Conservation (phyloP, 2,329 filamentous ascomycete genomes). For the Cytospora piceae region DNA sequence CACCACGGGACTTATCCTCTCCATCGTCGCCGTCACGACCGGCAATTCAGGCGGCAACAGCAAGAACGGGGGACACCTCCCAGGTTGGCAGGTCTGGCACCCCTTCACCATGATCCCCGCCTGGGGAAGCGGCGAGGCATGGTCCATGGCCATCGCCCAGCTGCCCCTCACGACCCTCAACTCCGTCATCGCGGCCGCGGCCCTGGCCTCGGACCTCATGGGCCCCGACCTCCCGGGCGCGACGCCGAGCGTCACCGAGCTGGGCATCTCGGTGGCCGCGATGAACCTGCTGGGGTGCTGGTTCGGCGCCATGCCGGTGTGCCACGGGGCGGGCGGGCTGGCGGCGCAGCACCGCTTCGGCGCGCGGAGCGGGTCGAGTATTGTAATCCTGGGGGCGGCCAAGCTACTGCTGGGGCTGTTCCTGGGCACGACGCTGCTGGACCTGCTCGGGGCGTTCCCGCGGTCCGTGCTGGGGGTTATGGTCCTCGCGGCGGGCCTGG, state of each 20-base stretch:
- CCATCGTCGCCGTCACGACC: slow-evolving; percentile 47
- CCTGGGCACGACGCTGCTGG: slow-evolving; percentile 74
- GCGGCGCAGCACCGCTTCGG: slow-evolving; percentile 93
- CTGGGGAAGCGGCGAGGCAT: slow-evolving; percentile 44
- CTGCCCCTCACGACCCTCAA: slow-evolving; percentile 91
- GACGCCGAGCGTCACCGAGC: slow-evolving; percentile 71
- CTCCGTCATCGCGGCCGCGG: slow-evolving; percentile 85
- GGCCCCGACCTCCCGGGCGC: slow-evolving; percentile 57
- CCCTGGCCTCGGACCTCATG: slow-evolving; percentile 77
- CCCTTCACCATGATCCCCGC: slow-evolving; percentile 54
- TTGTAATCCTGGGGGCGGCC: slow-evolving; percentile 75
- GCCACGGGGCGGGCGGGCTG: slow-evolving; percentile 88
- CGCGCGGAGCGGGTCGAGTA: slow-evolving; percentile 81
- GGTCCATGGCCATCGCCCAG: slow-evolving; percentile 75
- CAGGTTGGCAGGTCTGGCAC: slow-evolving; percentile 62
- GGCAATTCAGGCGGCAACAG: slow-evolving; percentile 28
- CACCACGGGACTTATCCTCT: slow-evolving; percentile 67
- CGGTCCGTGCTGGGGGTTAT: slow-evolving; percentile 79
- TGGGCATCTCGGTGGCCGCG: slow-evolving; percentile 78
- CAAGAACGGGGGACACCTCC: slow-evolving; percentile 42
- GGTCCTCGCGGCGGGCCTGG: slow-evolving; percentile 86
- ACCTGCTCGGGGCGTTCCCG: slow-evolving; percentile 73
- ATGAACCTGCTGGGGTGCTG: slow-evolving; percentile 88
- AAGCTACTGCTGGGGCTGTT: slow-evolving; percentile 78
- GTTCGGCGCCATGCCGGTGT: slow-evolving; percentile 95